phyloP scores from a whole-genome alignment of 352 stramenopile species.

The Phytophthora capsici region DNA sequence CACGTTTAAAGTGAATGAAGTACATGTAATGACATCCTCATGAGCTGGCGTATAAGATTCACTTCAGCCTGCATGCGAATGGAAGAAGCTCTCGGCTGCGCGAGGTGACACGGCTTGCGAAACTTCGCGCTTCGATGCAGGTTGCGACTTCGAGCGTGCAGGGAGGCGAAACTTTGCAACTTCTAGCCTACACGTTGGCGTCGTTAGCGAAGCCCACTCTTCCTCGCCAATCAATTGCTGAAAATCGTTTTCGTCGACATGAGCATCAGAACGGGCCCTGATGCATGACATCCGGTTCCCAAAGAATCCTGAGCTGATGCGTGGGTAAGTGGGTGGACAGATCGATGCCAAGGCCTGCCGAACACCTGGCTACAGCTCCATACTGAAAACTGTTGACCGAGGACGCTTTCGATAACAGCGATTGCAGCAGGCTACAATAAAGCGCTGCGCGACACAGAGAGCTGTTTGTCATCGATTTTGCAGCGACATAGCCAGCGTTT shows the following conservation, averaged over 20 bases:
- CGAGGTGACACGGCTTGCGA: constrained; percentile 3
- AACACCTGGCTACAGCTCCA: too few species aligned
- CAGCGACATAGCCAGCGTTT: too few species aligned
- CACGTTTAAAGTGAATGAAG: too few species aligned
- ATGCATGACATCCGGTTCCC: constrained; percentile 7
- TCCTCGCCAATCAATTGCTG: constrained; percentile 16
- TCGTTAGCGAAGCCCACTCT: constrained; percentile 3
- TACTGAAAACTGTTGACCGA: neutral
- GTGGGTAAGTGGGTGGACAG: too few species aligned
- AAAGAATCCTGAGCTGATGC: constrained; percentile 1
- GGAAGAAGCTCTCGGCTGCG: neutral
- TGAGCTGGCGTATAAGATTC: too few species aligned
- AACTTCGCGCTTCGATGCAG: constrained; percentile 1
- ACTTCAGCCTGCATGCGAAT: constrained; percentile 4
- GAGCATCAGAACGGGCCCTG: neutral
- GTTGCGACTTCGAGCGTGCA: neutral
- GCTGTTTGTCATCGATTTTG: too few species aligned
- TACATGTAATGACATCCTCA: too few species aligned
- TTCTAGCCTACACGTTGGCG: neutral
- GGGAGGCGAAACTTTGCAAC: neutral
- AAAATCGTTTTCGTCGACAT: constrained; percentile 27
- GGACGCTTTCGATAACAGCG: neutral
- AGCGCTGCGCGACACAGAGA: neutral
- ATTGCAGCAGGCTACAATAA: neutral
- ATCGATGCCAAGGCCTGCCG: too few species aligned